Percentiles rank a stretch among this genome's conserved stretches.
Conservation (phyloP, 73 alveolate species). For the Tetrahymena malaccensis region DNA sequence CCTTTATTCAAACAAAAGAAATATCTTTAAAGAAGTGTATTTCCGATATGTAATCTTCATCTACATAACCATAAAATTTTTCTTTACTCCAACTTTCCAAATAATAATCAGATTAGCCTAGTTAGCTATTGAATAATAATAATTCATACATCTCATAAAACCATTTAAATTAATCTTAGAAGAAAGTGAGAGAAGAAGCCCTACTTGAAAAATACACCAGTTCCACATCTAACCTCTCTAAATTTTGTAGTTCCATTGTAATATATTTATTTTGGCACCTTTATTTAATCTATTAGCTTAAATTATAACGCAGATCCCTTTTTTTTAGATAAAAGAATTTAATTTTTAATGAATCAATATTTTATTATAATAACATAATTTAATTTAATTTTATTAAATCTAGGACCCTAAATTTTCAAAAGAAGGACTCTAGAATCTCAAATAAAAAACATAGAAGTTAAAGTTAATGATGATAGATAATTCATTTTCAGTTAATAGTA, state of each 20-base stretch:
- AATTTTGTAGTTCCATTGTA: not conserved
- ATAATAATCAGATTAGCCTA: not conserved
- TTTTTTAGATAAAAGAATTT: not conserved
- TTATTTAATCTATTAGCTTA: not conserved
- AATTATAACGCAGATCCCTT: not conserved
- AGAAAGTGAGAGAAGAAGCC: not conserved
- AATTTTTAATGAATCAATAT: not conserved
- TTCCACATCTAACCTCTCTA: not conserved
- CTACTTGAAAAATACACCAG: not conserved
- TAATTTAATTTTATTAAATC: not conserved
- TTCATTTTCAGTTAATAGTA: not conserved
- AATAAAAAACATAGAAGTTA: not conserved
- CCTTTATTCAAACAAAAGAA: not conserved
- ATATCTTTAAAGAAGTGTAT: not conserved
- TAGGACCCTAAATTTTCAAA: not conserved
- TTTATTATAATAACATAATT: not conserved
- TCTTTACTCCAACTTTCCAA: not conserved
- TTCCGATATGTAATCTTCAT: not conserved
- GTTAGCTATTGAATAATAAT: not conserved
- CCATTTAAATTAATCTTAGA: not conserved
- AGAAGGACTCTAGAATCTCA: not conserved
- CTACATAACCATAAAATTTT: not conserved
- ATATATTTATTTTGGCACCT: not conserved
- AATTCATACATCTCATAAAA: not conserved
- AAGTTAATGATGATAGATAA: not conserved